Evolutionary conservation across 495 filamentous ascomycete species (phyloP), one percentile per base, ranked within the genome.

Genomic region (Aspergillus avenaceus): DNA sequence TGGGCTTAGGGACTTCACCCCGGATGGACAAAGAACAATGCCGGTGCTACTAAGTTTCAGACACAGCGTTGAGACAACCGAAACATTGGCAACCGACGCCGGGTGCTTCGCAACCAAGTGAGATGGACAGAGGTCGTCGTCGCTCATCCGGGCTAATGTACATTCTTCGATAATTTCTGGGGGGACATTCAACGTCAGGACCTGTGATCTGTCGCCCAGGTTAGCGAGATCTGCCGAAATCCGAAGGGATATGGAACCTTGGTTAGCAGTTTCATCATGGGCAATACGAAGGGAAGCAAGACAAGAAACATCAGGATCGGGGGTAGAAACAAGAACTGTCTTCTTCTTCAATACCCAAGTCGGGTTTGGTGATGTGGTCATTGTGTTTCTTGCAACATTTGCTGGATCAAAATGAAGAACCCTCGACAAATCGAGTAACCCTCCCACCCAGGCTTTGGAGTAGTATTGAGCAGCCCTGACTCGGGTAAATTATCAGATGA

Each of bases 371-470:
- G 50, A 57, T 27, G 28, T 45, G 43, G 48, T 56, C 48, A 51
- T 54, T 45, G 46, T 48, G 34, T 28, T n/a, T 48, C 13, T 49
- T 43, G 42, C 53, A 47, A 50, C 12, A 47, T 47, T 37, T 11
- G 36, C 28, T 26, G 24, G 31, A 42, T 48, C 37, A 53, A 34
- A 51, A 46, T 40, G 28, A 14, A 40, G 27, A 53, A 41, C 54
- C 54, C 54, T 57, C 54, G 50, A 57, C 27, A 36, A 50, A 53
- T 57, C 54, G 54, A 57, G 54, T 50, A 49, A 22, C 50, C 54
- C 50, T 47, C 54, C 54, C 49, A 47, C 54, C 54, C 49, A 46
- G 54, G 49, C 50, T 57, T 57, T 57, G 29, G 40, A 48, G 38
- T 14, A 53, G 24, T 8, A 22, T 31, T 57, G 54, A 57, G 54